Base-by-base conservation (phyloP, 2,329 filamentous ascomycete species). In the Xylaria sp. region DNA sequence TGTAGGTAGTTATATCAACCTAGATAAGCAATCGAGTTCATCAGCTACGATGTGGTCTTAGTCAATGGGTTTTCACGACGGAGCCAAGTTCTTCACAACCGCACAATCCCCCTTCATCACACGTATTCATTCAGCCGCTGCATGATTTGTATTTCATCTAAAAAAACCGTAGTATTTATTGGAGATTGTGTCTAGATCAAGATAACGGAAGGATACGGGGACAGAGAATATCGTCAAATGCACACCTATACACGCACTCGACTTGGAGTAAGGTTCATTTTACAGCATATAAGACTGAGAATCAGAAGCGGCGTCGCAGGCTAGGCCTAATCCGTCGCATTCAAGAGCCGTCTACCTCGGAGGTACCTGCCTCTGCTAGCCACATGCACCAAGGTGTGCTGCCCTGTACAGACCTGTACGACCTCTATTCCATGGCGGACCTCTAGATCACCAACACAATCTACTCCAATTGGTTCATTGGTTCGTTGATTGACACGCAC, bases 251-350 rank as follows among this genome's bases (percentile, higher is more conserved):
- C 51, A 32, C 25, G 15, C 34, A 25, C n/a, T 25, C 3, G 15
- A 37, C 46, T 37, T 39, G 13, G 52, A n/a, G 5, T 25, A 39
- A 13, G 2, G 25, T 10, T 46, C 15, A 4, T 37, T 15, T 39
- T 25, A 48, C 34, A 46, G 39, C n/a, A 50, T 55, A 39, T 32
- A 44, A 60, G 39, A 56, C 28, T 3, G 10, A 55, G 20, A 20
- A 50, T 34, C 50, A 65, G 61, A 65, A 61, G 44, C 56, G 41
- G 62, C 62, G 61, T 15, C 10, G 9, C 18, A 3, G 8, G 20
- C 66, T 68, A 68, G 15, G 6, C 66, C 52, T 48, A 50, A 61
- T 65, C 56, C 62, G 66, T 55, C 25, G 5, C 4, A n/a, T 50
- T n/a, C 48, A 20, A 58, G 46, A 18, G 48, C 41, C 10, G 20